Evolutionary conservation across 2,329 filamentous ascomycete genomes (phyloP), one percentile per base, ranked within the genome.

Genomic region (Sporothrix variecibatus): DNA sequence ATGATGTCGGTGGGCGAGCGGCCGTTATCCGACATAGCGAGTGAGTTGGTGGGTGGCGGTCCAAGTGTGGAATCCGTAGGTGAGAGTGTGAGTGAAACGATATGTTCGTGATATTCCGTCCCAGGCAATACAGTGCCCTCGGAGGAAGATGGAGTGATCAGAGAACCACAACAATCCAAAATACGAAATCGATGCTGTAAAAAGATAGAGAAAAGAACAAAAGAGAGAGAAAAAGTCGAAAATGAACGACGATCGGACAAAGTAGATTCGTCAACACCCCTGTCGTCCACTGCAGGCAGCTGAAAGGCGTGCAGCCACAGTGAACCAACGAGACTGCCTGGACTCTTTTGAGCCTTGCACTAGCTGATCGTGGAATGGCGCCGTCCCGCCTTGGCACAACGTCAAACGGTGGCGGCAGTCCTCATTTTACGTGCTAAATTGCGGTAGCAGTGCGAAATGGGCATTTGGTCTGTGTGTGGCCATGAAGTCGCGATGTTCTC

Each of bases 1-100:
- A 81, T 81, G 38, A 81, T 78, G 73, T 82, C 81, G 20, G 78
- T 80, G 3, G 80, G 74, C 64, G 76, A 75, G 46, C 40, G 64
- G n/a, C 76, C 76, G 38, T 74, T 76, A 75, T 76, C 72, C 5
- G 75, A 43, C 75, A 77, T 77, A 20, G 46, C 34, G 68, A 40
- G 9, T 12, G 53, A 3, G 70, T 12, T 15, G 26, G 51, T 17
- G 51, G 53, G 1, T 31, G 20, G 40, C 11, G 12, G 69, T 60
- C 56, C 5, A 26, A 40, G 56, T 46, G 46, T 17, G 34, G n/a
- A n/a, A n/a, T n/a, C n/a, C 1, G 7, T 28, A n/a, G 26, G n/a
- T 65, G 8, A 31, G 23, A 8, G 46, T 8, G 28, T 51, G 2
- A 62, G 46, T 28, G 23, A 34, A 34, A 34, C 1, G 2, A 34